These are phyloP conservation scores for Chaetoceros muelleri DNA, from an alignment of 108 stramenopile species.

Conservation along the genomic window DNA sequence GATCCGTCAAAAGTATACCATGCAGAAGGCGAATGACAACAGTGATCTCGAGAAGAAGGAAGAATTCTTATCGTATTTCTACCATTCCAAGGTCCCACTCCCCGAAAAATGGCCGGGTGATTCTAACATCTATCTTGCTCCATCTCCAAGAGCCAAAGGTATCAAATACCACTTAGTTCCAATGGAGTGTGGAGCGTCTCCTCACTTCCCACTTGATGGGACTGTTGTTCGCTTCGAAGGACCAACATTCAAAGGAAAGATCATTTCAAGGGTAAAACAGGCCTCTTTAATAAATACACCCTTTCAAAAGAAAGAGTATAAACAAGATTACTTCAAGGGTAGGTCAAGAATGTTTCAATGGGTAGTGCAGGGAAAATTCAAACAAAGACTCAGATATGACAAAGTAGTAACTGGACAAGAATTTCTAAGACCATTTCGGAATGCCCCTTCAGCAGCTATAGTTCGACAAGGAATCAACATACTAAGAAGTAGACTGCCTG, in stretches of 20 bases:
- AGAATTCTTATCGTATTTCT: neutral
- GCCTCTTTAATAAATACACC: neutral
- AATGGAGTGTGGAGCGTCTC: too few relatives aligned
- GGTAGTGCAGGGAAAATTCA: conserved; percentile 30
- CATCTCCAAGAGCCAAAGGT: neutral
- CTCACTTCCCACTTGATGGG: neutral
- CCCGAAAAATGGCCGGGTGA: neutral
- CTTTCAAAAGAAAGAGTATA: too few relatives aligned
- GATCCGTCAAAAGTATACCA: too few relatives aligned
- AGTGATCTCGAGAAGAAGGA: conserved; percentile 2
- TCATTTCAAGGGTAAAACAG: neutral
- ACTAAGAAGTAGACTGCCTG: conserved; percentile 21
- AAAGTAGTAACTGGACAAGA: conserved; percentile 36
- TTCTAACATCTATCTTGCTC: neutral
- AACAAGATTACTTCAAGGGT: conserved; percentile 20
- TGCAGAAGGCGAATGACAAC: too few relatives aligned
- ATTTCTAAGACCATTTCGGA: conserved; percentile 27
- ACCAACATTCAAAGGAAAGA: neutral
- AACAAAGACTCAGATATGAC: conserved; percentile 20
- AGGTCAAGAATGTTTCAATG: conserved; percentile 27
- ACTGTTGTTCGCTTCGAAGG: neutral
- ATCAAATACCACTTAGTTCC: too few relatives aligned
- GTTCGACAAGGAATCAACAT: conserved; percentile 20
- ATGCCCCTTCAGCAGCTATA: conserved; percentile 15
- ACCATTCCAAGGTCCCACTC: neutral